Evolutionary conservation across 495 filamentous ascomycete genomes (phyloP).

Genomic region (Durotheca rogersii): DNA sequence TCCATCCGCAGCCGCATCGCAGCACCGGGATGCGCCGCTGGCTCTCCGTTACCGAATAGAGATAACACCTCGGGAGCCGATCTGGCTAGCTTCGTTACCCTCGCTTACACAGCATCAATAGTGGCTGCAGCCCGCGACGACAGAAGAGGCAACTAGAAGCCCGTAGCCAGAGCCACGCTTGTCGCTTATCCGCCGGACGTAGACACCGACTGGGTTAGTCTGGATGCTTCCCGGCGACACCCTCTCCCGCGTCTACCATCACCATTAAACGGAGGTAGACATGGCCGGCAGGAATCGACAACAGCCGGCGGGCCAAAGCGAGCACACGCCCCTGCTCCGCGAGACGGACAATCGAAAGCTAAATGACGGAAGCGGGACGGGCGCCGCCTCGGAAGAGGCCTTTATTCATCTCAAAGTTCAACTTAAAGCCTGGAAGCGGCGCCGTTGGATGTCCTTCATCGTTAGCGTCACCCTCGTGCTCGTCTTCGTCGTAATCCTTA

Average conservation of each 20-base stretch:
- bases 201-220: neutral
- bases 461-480: slow-evolving; percentile 30
- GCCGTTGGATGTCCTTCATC: slow-evolving; percentile 37
- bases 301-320: slow-evolving; percentile 7
- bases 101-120: too few relatives aligned
- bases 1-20: too few relatives aligned
- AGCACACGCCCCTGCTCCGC: slow-evolving; percentile 25
- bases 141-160: too few relatives aligned
- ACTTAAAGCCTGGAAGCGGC: slow-evolving; percentile 28
- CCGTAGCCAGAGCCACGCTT: too few relatives aligned
- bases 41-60: too few relatives aligned
- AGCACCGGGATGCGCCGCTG: too few relatives aligned
- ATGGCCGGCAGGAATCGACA: slow-evolving; percentile 18
- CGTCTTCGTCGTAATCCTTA: slow-evolving; percentile 31
- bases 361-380: slow-evolving; percentile 6
- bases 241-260: slow-evolving; percentile 19
- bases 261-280: slow-evolving; percentile 2
- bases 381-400: slow-evolving; percentile 10
- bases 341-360: slow-evolving; percentile 2
- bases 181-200: too few relatives aligned
- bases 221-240: slow-evolving; percentile 8
- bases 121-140: too few relatives aligned
- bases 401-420: slow-evolving; percentile 10
- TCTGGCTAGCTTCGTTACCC: too few relatives aligned
- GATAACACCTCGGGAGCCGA: too few relatives aligned